Base-by-base conservation (phyloP, 129 eudicot species). In the Glebionis coronaria region DNA sequence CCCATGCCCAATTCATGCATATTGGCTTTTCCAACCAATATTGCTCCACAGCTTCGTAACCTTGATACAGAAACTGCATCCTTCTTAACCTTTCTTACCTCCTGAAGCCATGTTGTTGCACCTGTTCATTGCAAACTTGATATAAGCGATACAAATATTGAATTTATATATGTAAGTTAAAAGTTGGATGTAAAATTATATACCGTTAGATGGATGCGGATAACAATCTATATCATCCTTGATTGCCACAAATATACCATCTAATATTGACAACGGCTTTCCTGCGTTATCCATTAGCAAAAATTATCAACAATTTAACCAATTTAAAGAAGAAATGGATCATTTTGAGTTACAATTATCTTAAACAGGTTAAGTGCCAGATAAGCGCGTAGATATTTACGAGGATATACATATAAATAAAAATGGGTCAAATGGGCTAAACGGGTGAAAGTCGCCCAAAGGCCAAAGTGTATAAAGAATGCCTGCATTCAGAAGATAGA, bases 1-100 rank as follows among this genome's bases (percentile, higher is more conserved):
- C 99, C 99, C 77, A 90, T 79, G 61, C 99, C 99, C 64, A 93
- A 56, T 83, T 93, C 99, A 87, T 93, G 99, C 99, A 93, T 93
- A 78, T 93, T 93, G 65, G 97, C 97, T 81, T 93, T 93, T 57
- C 99, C 99, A 56, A 93, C 91, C 67, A 93, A 84, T 61, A 93
- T 81, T 61, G 73, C 97, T 49, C 99, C 99, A 79, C 97, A 88
- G 55, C 85, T 73, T 38, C 99, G 83, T 70, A 93, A 84, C 68
- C 49, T 84, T 70, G 92, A 87, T 47, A 93, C 99, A 75, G 84
- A 84, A 76, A 73, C 93, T 50, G 97, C 97, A 81, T 93, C 99
- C 62, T 84, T 68, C 47, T 81, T 63, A 53, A 93, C 95, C 12
- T 76, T 62, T n/a, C 88, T 82, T 61, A 84, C 85, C 85, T 89